A percentile compares a stretch with the other conserved stretches of the same genome.
These are phyloP conservation scores for Pisolithus marmoratus DNA, from an alignment of 768 basidiomycete species.

Conservation along the genomic window DNA sequence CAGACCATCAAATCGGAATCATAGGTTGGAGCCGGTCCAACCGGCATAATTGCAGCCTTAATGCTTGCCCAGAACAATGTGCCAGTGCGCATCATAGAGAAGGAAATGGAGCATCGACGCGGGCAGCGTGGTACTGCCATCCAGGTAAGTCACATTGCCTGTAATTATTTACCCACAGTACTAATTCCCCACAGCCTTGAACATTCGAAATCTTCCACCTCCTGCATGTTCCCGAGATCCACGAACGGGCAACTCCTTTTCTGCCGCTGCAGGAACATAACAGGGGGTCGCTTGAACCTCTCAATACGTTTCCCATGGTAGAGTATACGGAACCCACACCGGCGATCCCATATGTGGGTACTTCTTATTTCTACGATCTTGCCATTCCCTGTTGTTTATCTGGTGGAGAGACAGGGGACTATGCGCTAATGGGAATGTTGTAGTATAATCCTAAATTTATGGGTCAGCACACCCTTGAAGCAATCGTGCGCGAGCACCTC, in stretches of 20 bases:
- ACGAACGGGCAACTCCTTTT: constrained; percentile 22
- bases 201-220: constrained; percentile 18
- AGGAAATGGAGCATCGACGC: constrained; percentile 14
- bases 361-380: no score
- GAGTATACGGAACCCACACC: background rate
- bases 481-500: background rate
- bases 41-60: constrained; percentile 28
- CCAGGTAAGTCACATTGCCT: no score
- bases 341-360: no score
- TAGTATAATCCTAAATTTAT: constrained; percentile 11
- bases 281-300: constrained; percentile 3
- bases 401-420: no score
- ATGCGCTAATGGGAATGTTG: background rate
- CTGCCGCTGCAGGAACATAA: constrained; percentile 15
- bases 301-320: constrained; percentile 4
- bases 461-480: constrained; percentile 28
- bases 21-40: constrained; percentile 25
- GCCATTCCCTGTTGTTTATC: no score
- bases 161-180: no score
- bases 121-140: no score
- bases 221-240: constrained; percentile 38
- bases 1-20: no score
- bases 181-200: no score
- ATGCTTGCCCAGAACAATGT: constrained; percentile 37
- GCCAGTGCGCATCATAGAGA: constrained; percentile 50